Evolutionary conservation across 2,329 filamentous ascomycete genomes (phyloP), one percentile per base, ranked within the genome.

Genomic region (Hypomyces rosellus): DNA sequence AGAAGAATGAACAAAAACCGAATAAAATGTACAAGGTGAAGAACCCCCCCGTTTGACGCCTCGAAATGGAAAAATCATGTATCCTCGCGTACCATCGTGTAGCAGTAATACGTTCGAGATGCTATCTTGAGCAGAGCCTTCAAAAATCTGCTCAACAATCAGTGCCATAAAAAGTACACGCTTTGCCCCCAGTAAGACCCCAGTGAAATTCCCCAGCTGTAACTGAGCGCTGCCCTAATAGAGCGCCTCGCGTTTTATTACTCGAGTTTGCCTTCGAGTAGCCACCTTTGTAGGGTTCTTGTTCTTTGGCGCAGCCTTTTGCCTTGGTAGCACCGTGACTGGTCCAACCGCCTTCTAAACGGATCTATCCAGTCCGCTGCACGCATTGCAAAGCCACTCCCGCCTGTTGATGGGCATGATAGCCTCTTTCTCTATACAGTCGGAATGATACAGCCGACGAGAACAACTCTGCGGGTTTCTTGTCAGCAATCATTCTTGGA

Each of bases 391-490:
- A 33, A 65, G 63, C 75, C 75, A 76, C 25, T 63, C 64, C 12
- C 57, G 42, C 39, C 61, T 65, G 40, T 57, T 61, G 9, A 73
- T 61, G 2, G 73, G 60, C 44, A 68, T 65, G 15, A 64, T 60
- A 6, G 70, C 65, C 4, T 64, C 58, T 3, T 63, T 54, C 30
- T 61, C 60, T 34, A 76, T 69, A 56, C 78, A 81, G 43, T 68
- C 63, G 30, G 66, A 66, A 56, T 81, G 78, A 50, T 78, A 79
- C 1, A 78, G 58, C 3, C 74, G 71, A 7, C 61, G 65, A 5
- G 58, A 50, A 53, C 75, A 78, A 39, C 59, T 50, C 74, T 80
- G 25, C 4, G 8, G 8, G 6, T n/a, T 12, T 25, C n/a, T 13
- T n/a, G 11, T 34, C 7, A 33, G 38, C 18, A 42, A n/a, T n/a